Evolutionary conservation across 148 eudicot genomes (phyloP).

Genomic region (Camellia japonica): DNA sequence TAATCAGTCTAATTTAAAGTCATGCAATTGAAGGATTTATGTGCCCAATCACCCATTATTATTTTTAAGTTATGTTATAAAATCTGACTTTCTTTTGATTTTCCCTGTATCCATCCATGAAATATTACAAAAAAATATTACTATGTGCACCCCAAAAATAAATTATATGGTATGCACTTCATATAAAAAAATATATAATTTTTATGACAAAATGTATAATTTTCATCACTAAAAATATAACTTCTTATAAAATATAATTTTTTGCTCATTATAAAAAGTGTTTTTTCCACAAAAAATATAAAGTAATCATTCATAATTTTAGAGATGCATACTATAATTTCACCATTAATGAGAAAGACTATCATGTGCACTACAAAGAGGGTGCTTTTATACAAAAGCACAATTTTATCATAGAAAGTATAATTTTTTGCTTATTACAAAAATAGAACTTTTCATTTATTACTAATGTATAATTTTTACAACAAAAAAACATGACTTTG

Average conservation of each 20-base stretch:
- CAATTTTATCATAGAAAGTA: neutral
- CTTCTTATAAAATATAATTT: neutral
- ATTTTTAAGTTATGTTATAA: neutral
- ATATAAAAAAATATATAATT: neutral
- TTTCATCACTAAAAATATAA: neutral
- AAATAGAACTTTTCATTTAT: neutral
- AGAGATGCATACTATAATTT: neutral
- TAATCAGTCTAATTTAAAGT: neutral
- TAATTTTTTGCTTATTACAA: neutral
- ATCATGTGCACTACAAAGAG: neutral
- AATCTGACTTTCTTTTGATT: neutral
- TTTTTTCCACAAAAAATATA: neutral
- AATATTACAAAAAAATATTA: neutral
- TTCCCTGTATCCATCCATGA: neutral
- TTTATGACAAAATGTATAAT: neutral
- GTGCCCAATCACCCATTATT: neutral
- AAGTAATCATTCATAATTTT: neutral
- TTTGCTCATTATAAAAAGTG: neutral
- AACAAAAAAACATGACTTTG: neutral
- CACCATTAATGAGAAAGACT: neutral
- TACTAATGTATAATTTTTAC: neutral
- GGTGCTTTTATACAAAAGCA: neutral
- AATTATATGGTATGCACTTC: neutral
- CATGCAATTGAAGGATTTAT: neutral
- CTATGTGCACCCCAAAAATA: neutral